phyloP scores from a whole-genome alignment of 1,284 basidiomycete genomes.

The Omphalotus olearius region DNA sequence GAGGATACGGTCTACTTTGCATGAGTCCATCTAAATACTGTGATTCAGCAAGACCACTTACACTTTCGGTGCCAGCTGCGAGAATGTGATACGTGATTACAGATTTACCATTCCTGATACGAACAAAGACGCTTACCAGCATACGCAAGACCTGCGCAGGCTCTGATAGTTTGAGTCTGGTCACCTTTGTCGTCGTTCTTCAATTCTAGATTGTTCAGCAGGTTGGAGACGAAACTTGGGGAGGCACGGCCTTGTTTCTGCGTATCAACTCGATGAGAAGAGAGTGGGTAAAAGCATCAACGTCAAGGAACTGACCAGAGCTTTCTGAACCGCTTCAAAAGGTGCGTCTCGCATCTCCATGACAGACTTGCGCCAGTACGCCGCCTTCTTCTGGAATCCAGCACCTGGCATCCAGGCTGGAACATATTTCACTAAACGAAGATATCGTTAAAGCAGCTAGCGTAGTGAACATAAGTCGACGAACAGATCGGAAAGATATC shows the following conservation, averaged over 20 bases:
- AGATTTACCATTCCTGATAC: background rate
- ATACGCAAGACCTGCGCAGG: slow-evolving; percentile 16
- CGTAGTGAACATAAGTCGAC: slow-evolving; percentile 7
- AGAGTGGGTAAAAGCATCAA: background rate
- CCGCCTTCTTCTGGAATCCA: slow-evolving; percentile 21
- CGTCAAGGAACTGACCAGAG: slow-evolving; percentile 16
- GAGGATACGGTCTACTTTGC: slow-evolving; percentile 36
- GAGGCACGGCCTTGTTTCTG: slow-evolving; percentile 13
- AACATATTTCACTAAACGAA: slow-evolving; percentile 22
- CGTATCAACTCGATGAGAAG: background rate
- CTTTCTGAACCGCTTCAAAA: slow-evolving; percentile 20
- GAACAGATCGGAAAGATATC: slow-evolving; percentile 28
- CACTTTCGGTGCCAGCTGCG: slow-evolving; percentile 7
- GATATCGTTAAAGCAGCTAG: background rate
- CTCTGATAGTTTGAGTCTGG: slow-evolving; percentile 12
- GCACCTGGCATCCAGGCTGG: slow-evolving; percentile 27
- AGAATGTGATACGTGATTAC: background rate
- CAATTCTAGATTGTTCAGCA: slow-evolving; percentile 12
- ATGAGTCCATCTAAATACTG: background rate
- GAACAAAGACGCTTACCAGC: slow-evolving; percentile 10
- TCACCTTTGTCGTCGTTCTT: background rate
- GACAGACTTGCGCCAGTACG: slow-evolving; percentile 15
- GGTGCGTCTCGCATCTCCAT: slow-evolving; percentile 19
- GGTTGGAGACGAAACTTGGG: slow-evolving; percentile 13
- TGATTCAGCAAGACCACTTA: background rate